phyloP scores from a whole-genome alignment of 768 basidiomycete species.

The Wakefieldia striispora region DNA sequence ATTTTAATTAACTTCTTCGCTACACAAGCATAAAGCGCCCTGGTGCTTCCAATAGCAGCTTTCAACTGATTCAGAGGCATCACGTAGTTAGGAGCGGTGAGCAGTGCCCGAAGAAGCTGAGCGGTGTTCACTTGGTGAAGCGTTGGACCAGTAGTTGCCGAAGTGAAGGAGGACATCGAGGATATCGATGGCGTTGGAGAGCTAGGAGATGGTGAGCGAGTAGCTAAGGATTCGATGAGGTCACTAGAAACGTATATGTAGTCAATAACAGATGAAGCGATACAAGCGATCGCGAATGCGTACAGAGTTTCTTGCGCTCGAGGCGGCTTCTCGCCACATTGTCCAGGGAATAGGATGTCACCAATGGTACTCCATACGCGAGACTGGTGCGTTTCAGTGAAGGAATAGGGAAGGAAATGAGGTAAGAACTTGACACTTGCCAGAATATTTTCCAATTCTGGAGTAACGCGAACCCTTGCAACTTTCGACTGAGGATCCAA shows the following conservation, averaged over 20 bases:
- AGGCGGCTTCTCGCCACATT: slow-evolving; percentile 42
- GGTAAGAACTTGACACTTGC: slow-evolving; percentile 37
- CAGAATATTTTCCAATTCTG: slow-evolving; percentile 61
- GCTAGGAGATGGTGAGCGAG: slow-evolving; percentile 46
- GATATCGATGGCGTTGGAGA: slow-evolving; percentile 59
- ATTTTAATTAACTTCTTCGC: slow-evolving; percentile 77
- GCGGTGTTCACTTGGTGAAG: slow-evolving; percentile 73
- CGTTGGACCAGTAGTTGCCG: slow-evolving; percentile 44
- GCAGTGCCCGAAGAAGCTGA: slow-evolving; percentile 57
- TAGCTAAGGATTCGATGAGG: slow-evolving; percentile 56
- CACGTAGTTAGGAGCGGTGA: slow-evolving; percentile 52
- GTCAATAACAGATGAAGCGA: neutral
- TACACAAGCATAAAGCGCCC: slow-evolving; percentile 75
- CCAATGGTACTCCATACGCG: slow-evolving; percentile 70
- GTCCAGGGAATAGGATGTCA: slow-evolving; percentile 60
- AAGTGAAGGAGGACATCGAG: slow-evolving; percentile 49
- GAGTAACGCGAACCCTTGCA: slow-evolving; percentile 51
- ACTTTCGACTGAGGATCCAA: slow-evolving; percentile 20
- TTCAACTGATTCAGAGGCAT: slow-evolving; percentile 65
- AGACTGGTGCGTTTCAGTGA: slow-evolving; percentile 35
- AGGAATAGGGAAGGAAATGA: neutral
- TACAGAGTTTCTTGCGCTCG: slow-evolving; percentile 64
- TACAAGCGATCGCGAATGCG: slow-evolving; percentile 18
- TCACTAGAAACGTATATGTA: slow-evolving; percentile 35
- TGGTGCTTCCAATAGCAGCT: slow-evolving; percentile 53